phyloP scores from a whole-genome alignment of 331 rosid species.

The Pyracantha coccinea region DNA sequence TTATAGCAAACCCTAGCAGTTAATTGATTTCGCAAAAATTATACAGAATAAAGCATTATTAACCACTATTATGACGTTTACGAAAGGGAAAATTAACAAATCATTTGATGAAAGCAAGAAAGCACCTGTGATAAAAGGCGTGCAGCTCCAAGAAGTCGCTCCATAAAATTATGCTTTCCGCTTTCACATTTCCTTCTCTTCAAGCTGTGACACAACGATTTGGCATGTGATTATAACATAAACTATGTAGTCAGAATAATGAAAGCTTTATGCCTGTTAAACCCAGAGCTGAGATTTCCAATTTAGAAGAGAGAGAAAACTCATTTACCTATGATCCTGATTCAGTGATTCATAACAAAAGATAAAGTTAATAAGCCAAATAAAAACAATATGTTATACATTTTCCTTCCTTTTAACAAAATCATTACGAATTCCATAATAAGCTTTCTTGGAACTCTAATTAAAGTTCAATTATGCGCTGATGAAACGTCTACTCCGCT shows the following conservation, averaged over 20 bases:
- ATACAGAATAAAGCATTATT: not conserved
- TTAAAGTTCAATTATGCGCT: not conserved
- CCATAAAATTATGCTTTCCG: constrained; percentile 63
- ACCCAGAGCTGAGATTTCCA: not conserved
- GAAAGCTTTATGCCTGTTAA: not conserved
- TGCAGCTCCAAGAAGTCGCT: constrained; percentile 71
- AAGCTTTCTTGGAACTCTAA: not conserved
- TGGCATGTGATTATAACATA: constrained; percentile 7
- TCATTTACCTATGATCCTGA: not conserved
- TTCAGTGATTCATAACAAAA: not conserved
- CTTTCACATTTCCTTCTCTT: constrained; percentile 62
- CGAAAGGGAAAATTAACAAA: constrained; percentile 5
- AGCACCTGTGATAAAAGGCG: constrained; percentile 64
- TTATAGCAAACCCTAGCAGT: not conserved
- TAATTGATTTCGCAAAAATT: not conserved
- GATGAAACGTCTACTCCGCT: not conserved
- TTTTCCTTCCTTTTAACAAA: not conserved
- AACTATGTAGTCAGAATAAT: not conserved
- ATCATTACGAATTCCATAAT: not conserved
- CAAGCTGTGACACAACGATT: constrained; percentile 37
- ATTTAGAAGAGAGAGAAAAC: not conserved
- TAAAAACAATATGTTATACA: not conserved
- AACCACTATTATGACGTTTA: not conserved
- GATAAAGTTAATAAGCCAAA: not conserved
- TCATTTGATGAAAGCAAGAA: constrained; percentile 1